Conservation (phyloP, 1,139 yeast genomes). For the Fermentozyma sake region DNA sequence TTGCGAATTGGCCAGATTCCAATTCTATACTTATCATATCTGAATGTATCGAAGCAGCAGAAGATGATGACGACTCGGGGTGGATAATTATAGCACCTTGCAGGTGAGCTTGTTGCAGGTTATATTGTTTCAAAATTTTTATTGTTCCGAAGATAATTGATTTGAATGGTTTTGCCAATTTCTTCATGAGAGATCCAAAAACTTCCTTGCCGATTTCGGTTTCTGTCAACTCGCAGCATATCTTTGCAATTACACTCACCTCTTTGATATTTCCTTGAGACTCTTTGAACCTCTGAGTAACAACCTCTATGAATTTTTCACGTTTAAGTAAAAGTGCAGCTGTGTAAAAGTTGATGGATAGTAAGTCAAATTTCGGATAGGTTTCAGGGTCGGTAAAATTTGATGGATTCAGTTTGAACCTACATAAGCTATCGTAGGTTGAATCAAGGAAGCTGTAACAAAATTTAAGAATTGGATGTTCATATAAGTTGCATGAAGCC, state of each 20-base stretch:
- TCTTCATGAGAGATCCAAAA: conserved; percentile 21
- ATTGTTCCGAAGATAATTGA: conserved; percentile 27
- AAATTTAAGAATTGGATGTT: conserved; percentile 43
- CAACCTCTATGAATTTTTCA: conserved; percentile 24
- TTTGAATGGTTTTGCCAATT: conserved; percentile 22
- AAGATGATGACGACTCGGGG: conserved; percentile 3
- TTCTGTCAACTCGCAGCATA: conserved; percentile 34
- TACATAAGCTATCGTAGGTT: conserved; percentile 25
- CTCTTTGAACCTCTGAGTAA: conserved; percentile 21
- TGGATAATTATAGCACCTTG: no score
- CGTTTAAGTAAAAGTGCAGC: conserved; percentile 42
- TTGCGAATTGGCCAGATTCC: background rate
- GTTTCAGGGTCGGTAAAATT: conserved; percentile 7
- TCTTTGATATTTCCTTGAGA: conserved; percentile 26
- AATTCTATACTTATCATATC: conserved; percentile 9
- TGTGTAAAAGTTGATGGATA: conserved; percentile 36
- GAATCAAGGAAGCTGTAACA: conserved; percentile 35
- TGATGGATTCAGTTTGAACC: conserved; percentile 4
- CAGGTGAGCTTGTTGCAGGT: conserved; percentile 6
- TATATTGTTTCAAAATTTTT: conserved; percentile 24
- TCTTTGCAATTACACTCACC: conserved; percentile 32
- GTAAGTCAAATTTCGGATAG: conserved; percentile 16
- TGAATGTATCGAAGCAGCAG: conserved; percentile 9
- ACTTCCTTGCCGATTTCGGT: conserved; percentile 19
- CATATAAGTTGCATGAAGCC: conserved; percentile 13